A percentile compares a stretch with the other conserved stretches of the same genome.
phyloP scores from a whole-genome alignment of 768 basidiomycete genomes.

The Tubosaeta sp. region DNA sequence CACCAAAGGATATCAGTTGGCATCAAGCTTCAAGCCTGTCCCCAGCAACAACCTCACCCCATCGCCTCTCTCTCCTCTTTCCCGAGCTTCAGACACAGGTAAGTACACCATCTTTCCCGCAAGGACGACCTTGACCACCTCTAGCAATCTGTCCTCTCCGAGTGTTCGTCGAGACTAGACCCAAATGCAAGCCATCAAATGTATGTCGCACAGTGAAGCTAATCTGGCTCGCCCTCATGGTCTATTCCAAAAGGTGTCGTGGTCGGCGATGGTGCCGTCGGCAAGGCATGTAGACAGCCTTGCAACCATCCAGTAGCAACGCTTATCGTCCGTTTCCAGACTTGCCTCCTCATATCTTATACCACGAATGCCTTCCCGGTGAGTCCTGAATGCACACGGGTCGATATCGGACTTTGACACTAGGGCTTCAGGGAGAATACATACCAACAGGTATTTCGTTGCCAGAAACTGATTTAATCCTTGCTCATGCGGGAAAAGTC shows the following conservation, averaged over 20 bases:
- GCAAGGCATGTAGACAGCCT: constrained; percentile 63
- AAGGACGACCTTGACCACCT: constrained; percentile 12
- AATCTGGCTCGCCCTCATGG: constrained; percentile 28
- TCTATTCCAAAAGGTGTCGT: constrained; percentile 72
- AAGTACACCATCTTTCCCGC: not conserved
- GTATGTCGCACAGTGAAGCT: constrained; percentile 39
- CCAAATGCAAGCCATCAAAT: constrained; percentile 88
- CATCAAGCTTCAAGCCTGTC: constrained; percentile 21
- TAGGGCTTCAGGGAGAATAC: constrained; percentile 75
- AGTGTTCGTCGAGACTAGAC: constrained; percentile 13
- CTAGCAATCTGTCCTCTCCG: constrained; percentile 11
- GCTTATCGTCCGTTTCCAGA: constrained; percentile 46
- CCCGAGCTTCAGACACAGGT: constrained; percentile 3
- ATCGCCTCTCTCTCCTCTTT: constrained; percentile 1
- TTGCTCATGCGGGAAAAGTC: constrained; percentile 44
- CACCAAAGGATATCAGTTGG: constrained; percentile 29
- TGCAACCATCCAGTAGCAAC: not conserved
- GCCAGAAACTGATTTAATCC: not conserved
- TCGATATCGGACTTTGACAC: constrained; percentile 15
- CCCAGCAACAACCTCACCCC: constrained; percentile 5
- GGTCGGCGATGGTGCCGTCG: constrained; percentile 97
- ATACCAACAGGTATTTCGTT: constrained; percentile 75
- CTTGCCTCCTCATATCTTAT: constrained; percentile 98
- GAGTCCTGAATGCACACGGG: constrained; percentile 32
- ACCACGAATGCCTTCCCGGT: constrained; percentile 98